Evolutionary conservation across 1,139 yeast species (phyloP).

Genomic region (Geotrichum candidum): DNA sequence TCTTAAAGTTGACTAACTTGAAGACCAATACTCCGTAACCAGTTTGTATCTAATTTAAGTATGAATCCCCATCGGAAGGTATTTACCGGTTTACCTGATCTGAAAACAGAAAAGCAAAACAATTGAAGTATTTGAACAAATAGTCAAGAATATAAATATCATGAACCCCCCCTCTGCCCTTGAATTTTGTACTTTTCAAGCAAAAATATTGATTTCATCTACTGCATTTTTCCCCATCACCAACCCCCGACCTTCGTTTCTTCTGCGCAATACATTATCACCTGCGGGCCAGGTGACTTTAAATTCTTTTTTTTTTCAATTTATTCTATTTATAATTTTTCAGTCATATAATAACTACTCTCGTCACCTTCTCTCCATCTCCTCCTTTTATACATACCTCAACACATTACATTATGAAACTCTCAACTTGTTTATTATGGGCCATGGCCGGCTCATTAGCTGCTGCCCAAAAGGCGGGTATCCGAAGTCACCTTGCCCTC

Average conservation of each 20-base stretch:
- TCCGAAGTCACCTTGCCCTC: slow-evolving; percentile 12
- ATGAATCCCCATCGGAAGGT: neutral
- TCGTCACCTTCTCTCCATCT: neutral
- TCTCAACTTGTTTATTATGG: neutral
- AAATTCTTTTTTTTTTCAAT: neutral
- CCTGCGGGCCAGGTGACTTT: neutral
- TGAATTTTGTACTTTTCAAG: neutral
- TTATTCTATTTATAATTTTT: neutral
- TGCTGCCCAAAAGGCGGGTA: slow-evolving; percentile 17
- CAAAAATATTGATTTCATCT: too few species aligned
- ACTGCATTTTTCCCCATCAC: neutral
- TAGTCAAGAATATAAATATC: neutral
- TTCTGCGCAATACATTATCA: neutral
- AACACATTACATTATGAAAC: neutral
- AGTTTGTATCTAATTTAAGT: neutral
- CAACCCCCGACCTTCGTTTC: neutral
- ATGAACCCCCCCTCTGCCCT: neutral
- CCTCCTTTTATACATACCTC: neutral
- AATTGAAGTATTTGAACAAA: neutral
- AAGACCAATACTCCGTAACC: neutral
- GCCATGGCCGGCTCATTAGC: neutral
- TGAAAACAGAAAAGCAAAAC: neutral
- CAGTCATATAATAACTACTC: neutral
- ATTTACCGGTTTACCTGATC: neutral
- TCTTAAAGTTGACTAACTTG: neutral